phyloP scores from a whole-genome alignment of 148 eudicot species.

The Camellia granthamiana region DNA sequence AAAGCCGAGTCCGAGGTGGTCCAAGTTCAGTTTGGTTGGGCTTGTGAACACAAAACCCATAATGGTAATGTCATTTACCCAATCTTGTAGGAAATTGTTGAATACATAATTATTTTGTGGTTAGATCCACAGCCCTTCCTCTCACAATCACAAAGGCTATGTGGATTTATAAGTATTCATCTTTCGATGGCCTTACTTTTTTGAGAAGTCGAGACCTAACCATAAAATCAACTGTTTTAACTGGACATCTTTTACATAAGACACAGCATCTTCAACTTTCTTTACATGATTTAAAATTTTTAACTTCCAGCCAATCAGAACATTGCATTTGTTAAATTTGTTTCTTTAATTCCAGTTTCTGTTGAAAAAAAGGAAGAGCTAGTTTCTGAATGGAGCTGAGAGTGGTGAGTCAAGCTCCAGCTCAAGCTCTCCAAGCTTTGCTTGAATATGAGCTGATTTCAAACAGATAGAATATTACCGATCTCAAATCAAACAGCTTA shows the following conservation, averaged over 20 bases:
- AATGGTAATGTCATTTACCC: neutral
- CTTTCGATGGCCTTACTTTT: neutral
- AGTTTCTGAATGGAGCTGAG: neutral
- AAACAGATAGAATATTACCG: no score
- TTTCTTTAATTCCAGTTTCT: conserved; percentile 3
- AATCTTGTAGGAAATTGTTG: neutral
- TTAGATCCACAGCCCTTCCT: neutral
- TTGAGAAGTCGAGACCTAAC: neutral
- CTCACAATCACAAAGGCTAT: neutral
- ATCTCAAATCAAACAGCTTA: neutral
- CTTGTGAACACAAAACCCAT: neutral
- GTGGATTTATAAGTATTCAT: neutral
- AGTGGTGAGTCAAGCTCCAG: neutral
- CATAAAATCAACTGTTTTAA: neutral
- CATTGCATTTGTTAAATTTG: neutral
- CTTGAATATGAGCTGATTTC: neutral
- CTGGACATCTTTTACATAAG: neutral
- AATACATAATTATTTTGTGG: neutral
- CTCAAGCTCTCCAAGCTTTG: neutral
- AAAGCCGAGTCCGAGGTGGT: neutral
- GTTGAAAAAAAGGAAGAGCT: neutral
- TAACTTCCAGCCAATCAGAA: neutral
- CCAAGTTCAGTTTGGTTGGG: neutral
- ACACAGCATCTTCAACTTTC: neutral
- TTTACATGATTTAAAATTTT: neutral